A percentile compares a stretch with the other conserved stretches of the same genome.
Evolutionary conservation across 805 yeast species (phyloP).

Genomic region (Grigorovia humatica): DNA sequence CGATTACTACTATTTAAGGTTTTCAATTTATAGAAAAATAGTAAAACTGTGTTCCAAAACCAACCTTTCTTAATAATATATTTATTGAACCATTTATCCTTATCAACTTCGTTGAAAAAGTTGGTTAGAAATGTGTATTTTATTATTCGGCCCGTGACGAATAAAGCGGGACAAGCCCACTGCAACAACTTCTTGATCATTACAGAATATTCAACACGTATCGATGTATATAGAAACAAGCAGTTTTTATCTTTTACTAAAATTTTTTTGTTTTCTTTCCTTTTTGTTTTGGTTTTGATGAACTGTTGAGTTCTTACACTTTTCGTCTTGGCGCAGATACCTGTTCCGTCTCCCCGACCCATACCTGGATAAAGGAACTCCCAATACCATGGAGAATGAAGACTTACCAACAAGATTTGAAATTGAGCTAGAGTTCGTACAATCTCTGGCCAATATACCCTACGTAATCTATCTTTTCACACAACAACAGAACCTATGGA

Average conservation of each 20-base stretch:
- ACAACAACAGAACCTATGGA: slow-evolving; percentile 60
- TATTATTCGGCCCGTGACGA: slow-evolving; percentile 40
- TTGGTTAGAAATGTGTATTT: neutral
- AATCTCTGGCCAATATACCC: slow-evolving; percentile 81
- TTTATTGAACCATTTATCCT: slow-evolving; percentile 60
- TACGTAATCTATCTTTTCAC: slow-evolving; percentile 72
- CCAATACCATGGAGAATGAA: neutral
- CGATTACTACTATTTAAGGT: neutral
- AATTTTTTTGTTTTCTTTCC: too few relatives aligned
- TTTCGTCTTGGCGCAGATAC: too few relatives aligned
- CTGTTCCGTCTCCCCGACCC: too few relatives aligned
- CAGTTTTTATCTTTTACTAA: too few relatives aligned
- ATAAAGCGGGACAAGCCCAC: slow-evolving; percentile 32
- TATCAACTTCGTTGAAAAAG: slow-evolving; percentile 27
- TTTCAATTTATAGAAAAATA: slow-evolving; percentile 8
- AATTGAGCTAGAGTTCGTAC: slow-evolving; percentile 58
- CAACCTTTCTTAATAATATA: slow-evolving; percentile 83
- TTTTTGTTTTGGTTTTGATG: too few relatives aligned
- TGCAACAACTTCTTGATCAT: neutral
- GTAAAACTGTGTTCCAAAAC: slow-evolving; percentile 67
- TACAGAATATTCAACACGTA: neutral
- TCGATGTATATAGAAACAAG: neutral
- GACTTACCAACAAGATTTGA: slow-evolving; percentile 41
- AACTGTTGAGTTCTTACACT: too few relatives aligned
- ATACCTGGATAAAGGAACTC: too few relatives aligned